Conservation (phyloP, 108 stramenopile species). For the Cylindrotheca fusiformis region DNA sequence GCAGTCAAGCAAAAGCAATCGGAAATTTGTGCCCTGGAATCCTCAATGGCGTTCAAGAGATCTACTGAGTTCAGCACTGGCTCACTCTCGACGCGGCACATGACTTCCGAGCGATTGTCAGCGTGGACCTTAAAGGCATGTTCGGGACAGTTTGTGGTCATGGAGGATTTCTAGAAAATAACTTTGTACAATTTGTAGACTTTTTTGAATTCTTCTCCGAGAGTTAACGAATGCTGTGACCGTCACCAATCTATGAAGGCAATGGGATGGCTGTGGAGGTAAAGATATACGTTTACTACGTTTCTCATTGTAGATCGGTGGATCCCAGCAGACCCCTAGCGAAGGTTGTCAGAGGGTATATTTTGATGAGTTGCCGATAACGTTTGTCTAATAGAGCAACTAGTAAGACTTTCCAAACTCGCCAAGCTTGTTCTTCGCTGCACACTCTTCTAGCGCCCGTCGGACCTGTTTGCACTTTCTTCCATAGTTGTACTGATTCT, state of each 20-base stretch:
- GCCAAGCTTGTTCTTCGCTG: slow-evolving; percentile 37
- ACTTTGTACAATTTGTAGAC: too few relatives aligned
- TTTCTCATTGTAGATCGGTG: too few relatives aligned
- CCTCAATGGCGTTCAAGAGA: neutral
- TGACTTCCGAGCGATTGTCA: neutral
- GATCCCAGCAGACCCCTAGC: neutral
- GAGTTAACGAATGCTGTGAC: too few relatives aligned
- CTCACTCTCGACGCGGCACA: neutral
- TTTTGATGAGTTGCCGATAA: neutral
- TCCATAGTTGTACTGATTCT: slow-evolving; percentile 34
- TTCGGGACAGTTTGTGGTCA: slow-evolving; percentile 21
- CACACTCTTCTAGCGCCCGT: slow-evolving; percentile 23
- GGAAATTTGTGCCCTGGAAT: neutral
- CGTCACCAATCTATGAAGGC: too few relatives aligned
- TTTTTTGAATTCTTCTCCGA: too few relatives aligned
- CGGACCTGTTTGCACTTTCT: slow-evolving; percentile 30
- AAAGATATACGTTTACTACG: too few relatives aligned
- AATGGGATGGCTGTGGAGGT: too few relatives aligned
- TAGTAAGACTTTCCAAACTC: slow-evolving; percentile 33
- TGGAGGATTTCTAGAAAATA: slow-evolving; percentile 30
- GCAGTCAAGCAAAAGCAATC: neutral
- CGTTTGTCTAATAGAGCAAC: neutral
- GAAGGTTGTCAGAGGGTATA: slow-evolving; percentile 7
- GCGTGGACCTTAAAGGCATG: slow-evolving; percentile 8
- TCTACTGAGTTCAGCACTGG: neutral